These are phyloP conservation scores for Hanseniaspora clermontiae DNA, from an alignment of 805 yeast species.

Conservation along the genomic window DNA sequence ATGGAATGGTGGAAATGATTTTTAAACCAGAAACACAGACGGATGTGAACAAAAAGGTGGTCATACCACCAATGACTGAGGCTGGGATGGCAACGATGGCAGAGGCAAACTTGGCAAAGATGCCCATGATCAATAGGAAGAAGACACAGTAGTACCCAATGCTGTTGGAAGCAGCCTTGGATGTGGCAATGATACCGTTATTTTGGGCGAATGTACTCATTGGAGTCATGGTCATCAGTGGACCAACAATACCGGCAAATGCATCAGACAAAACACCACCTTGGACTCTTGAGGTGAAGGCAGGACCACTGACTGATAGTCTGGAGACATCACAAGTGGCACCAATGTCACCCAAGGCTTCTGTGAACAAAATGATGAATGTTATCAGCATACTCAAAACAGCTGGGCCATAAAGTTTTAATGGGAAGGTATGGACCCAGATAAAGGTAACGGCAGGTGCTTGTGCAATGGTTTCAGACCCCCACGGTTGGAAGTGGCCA, in stretches of 20 bases:
- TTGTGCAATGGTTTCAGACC: slow-evolving; percentile 38
- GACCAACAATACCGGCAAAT: slow-evolving; percentile 61
- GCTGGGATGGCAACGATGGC: slow-evolving; percentile 75
- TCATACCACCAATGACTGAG: slow-evolving; percentile 81
- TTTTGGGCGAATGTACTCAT: slow-evolving; percentile 89
- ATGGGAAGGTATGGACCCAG: slow-evolving; percentile 77
- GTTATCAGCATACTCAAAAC: slow-evolving; percentile 79
- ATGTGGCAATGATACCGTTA: slow-evolving; percentile 85
- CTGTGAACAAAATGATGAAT: slow-evolving; percentile 74
- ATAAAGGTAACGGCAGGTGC: slow-evolving; percentile 77
- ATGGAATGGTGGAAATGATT: slow-evolving; percentile 40
- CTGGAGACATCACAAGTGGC: slow-evolving; percentile 89
- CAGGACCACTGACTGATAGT: slow-evolving; percentile 66
- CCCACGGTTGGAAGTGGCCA: slow-evolving; percentile 48
- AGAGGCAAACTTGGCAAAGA: slow-evolving; percentile 76
- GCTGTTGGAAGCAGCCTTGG: slow-evolving; percentile 81
- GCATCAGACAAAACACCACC: slow-evolving; percentile 92
- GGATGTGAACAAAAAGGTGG: slow-evolving; percentile 58
- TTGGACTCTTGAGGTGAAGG: slow-evolving; percentile 75
- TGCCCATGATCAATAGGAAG: slow-evolving; percentile 74
- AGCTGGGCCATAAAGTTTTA: slow-evolving; percentile 68
- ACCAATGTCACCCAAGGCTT: slow-evolving; percentile 87
- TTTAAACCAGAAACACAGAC: slow-evolving; percentile 66
- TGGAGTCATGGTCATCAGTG: slow-evolving; percentile 75
- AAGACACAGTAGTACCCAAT: slow-evolving; percentile 73